Conservation (phyloP, 2,329 filamentous ascomycete genomes). For the Fusarium secorum region DNA sequence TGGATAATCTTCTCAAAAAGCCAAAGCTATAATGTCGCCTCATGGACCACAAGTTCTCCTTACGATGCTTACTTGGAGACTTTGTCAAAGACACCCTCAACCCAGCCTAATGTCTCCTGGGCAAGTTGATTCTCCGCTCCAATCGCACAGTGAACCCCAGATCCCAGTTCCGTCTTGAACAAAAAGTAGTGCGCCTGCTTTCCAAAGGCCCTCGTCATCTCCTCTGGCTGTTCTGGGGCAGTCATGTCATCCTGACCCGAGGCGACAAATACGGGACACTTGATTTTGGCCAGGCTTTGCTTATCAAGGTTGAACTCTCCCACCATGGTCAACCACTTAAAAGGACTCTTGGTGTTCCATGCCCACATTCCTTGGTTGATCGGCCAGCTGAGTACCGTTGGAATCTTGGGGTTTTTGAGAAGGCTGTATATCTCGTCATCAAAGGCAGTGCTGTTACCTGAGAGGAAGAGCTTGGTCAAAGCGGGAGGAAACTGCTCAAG, state of each 20-base stretch:
- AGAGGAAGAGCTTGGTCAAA: not conserved
- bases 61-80: accelerated
- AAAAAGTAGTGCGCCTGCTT: not conserved
- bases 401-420: not conserved
- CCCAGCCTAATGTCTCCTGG: not conserved
- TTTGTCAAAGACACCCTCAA: not conserved
- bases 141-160: not conserved
- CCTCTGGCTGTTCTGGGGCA: not conserved
- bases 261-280: not conserved
- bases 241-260: not conserved
- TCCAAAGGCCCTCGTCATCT: not conserved
- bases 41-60: not conserved
- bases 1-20: accelerated
- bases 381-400: not conserved
- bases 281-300: conserved; percentile 17
- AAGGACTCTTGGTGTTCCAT: not conserved
- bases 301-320: conserved; percentile 14
- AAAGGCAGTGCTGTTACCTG: not conserved
- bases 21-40: not conserved
- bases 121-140: not conserved
- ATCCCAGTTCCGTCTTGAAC: not conserved
- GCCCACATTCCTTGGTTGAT: conserved; percentile 1
- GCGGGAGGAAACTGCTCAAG: not conserved
- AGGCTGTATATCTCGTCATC: not conserved
- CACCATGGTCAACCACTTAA: not conserved